Base-by-base conservation (phyloP, 2,329 filamentous ascomycete genomes). In the Sporothrix brunneoviolacea region DNA sequence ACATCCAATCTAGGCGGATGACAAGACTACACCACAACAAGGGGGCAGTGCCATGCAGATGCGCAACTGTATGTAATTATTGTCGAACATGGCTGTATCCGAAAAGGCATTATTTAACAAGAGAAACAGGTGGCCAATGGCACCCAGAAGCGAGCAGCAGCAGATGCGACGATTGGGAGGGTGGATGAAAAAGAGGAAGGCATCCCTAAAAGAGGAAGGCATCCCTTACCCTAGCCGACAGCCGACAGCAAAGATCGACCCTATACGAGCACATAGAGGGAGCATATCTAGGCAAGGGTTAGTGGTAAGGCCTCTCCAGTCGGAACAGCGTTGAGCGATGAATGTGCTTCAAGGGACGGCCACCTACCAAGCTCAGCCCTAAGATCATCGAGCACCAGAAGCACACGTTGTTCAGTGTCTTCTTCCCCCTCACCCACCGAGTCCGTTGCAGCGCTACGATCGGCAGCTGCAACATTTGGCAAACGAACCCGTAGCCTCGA, bases 381-480 rank as follows among this genome's bases (percentile, higher is more conserved):
- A 93, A 63, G 58, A 95, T 89, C 88, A 95, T 95, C 21, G 84
- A 90, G 61, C 81, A 84, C 91, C 91, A 95, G 64, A 95, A 95
- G 55, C 87, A 84, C 21, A 90, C 82, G 60, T 94, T 94, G 63
- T 96, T 96, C 52, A 95, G 71, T 27, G 91, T 84, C 63, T 82
- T 82, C 58, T 81, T 80, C 18, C 83, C 83, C 49, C 83, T 79
- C 33, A 97, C 81, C 72, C 82, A 88, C 54, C 75, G 79, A 4
- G 86, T 90, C 55, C 88, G 79, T 72, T 97, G 93, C 27, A 97
- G 71, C 66, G 91, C 81, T n/a, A 97, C 87, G 58, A 97, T 93
- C 1, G 93, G 93, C 59, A 97, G 77, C 73, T 98, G 93, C 55
- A 94, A 71, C 93, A 98, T 97, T 82, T 96, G 93, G 55, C 88